A percentile compares a stretch with the other conserved stretches of the same genome.
These are phyloP conservation scores for Pyrenophora tritici-repentis DNA, from an alignment of 2,329 filamentous ascomycete genomes.

Conservation along the genomic window DNA sequence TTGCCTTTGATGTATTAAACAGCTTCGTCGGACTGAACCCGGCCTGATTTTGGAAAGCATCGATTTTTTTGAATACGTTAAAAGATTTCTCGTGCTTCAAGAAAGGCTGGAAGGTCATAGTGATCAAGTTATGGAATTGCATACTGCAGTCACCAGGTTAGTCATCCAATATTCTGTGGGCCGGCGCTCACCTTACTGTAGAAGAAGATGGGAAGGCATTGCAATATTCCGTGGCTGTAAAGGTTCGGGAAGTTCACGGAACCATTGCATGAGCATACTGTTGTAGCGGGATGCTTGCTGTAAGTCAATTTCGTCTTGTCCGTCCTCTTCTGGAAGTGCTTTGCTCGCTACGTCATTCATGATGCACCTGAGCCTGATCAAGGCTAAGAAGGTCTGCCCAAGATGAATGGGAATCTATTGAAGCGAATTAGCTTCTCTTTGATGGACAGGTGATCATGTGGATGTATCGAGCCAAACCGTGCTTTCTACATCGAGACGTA, in stretches of 20 bases:
- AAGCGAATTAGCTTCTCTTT: no score
- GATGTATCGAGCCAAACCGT: no score
- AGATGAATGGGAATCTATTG: slow-evolving; percentile 2
- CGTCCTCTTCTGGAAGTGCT: not conserved
- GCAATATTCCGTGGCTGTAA: slow-evolving; percentile 4
- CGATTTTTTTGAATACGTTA: not conserved
- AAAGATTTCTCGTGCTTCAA: not conserved
- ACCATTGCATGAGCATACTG: slow-evolving; percentile 4
- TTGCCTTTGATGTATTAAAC: slow-evolving; percentile 1
- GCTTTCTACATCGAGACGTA: not conserved
- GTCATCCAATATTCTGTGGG: not conserved
- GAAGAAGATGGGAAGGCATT: slow-evolving; percentile 8
- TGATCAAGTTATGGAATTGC: slow-evolving; percentile 10
- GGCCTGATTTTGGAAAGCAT: not conserved
- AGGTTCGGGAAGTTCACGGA: not conserved
- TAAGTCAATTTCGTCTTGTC: not conserved
- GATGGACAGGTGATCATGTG: not conserved
- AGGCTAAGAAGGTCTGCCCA: slow-evolving; percentile 4
- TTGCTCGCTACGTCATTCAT: slow-evolving; percentile 11
- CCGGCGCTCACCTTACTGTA: slow-evolving; percentile 2
- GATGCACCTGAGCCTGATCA: slow-evolving; percentile 3
- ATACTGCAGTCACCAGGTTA: slow-evolving; percentile 3
- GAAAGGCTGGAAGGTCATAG: slow-evolving; percentile 8
- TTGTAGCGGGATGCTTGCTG: slow-evolving; percentile 3
- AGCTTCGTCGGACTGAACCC: not conserved